These are phyloP conservation scores for Trapa bicornis DNA, from an alignment of 345 rosid species.

Conservation along the genomic window DNA sequence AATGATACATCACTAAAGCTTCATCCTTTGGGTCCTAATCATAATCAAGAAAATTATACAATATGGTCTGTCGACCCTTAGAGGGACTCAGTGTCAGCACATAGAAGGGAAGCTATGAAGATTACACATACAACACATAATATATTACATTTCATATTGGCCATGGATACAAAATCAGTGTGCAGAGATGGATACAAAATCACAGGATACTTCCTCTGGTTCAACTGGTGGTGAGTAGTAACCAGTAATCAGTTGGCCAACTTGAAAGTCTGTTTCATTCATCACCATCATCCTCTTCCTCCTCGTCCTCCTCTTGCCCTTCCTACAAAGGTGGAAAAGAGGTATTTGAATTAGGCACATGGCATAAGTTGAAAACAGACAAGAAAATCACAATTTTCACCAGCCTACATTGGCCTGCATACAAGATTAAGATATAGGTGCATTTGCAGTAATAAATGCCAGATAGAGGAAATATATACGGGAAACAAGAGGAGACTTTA, in stretches of 20 bases:
- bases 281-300: conserved; percentile 22
- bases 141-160: background rate
- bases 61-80: background rate
- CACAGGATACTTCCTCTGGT: background rate
- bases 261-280: conserved; percentile 7
- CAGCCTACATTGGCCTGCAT: no score
- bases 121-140: background rate
- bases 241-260: background rate
- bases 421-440: no score
- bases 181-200: background rate
- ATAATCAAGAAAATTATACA: background rate
- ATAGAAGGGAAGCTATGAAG: background rate
- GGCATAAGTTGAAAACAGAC: background rate
- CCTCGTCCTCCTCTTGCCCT: conserved; percentile 17
- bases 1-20: no score
- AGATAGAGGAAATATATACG: no score
- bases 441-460: no score
- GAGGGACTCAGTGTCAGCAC: background rate
- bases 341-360: background rate
- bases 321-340: conserved; percentile 4
- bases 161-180: background rate
- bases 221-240: no score
- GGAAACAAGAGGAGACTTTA: no score
- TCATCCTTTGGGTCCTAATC: background rate
- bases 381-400: no score